These are phyloP conservation scores for Paecilomyces sp. DNA, from an alignment of 2,329 filamentous ascomycete species.

Conservation along the genomic window DNA sequence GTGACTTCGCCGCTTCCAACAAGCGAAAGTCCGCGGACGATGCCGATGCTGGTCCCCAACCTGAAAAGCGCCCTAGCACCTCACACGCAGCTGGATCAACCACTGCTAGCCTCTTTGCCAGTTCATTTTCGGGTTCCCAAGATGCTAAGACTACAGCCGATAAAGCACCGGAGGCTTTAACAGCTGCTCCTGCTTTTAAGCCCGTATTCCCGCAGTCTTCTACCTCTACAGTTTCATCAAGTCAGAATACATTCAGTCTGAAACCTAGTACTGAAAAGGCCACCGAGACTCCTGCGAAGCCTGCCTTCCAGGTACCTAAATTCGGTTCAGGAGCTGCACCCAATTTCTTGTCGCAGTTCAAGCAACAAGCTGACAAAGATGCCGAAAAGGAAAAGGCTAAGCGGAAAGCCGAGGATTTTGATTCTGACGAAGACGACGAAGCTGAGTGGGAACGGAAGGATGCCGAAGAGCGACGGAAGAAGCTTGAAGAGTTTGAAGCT, in stretches of 20 bases:
- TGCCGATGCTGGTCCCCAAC: conserved; percentile 4
- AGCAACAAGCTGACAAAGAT: conserved; percentile 28
- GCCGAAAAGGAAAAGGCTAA: conserved; percentile 40
- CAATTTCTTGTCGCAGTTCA: conserved; percentile 39
- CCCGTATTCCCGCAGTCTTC: conserved; percentile 9
- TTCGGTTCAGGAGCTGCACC: conserved; percentile 21
- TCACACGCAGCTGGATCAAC: conserved; percentile 12
- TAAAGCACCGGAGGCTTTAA: conserved; percentile 2
- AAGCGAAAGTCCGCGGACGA: conserved; percentile 16
- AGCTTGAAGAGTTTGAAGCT: conserved; percentile 34
- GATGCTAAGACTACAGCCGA: conserved; percentile 3
- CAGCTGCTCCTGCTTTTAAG: conserved; percentile 5
- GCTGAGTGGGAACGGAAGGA: conserved; percentile 42
- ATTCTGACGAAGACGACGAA: conserved; percentile 46
- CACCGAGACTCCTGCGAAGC: conserved; percentile 5
- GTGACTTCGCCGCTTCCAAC: not conserved
- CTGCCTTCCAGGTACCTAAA: conserved; percentile 22
- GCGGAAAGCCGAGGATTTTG: conserved; percentile 45
- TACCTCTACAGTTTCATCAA: conserved; percentile 7
- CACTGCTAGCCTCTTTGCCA: conserved; percentile 24
- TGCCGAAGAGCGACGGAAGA: conserved; percentile 39
- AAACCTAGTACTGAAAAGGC: conserved; percentile 9
- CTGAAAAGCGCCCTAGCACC: conserved; percentile 10
- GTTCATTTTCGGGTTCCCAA: conserved; percentile 19
- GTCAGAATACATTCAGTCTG: conserved; percentile 14